Base-by-base conservation (phyloP, 2,329 filamentous ascomycete genomes). In the Rhinocladiella similis region DNA sequence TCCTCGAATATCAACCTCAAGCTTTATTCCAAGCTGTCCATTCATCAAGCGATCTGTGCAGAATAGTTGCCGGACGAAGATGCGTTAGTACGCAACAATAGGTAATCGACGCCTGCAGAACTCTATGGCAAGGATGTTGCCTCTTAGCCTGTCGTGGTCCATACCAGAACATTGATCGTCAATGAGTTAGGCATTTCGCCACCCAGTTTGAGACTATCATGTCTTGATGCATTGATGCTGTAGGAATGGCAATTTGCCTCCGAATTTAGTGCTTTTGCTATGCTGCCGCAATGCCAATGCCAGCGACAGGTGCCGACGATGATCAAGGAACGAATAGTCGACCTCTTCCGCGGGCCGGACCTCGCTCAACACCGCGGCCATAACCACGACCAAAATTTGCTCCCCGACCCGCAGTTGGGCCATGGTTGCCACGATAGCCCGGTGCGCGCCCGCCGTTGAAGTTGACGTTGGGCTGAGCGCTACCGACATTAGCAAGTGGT, bases 321-420 rank as follows among this genome's bases (percentile, higher is more conserved):
- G 42, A 46, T 56, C 50, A 66, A 41, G 64, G 64, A n/a, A 66
- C 63, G 57, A 65, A 67, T 41, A 67, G 50, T 47, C 62, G 62
- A 53, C 65, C 65, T 59, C 61, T 60, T 14, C 65, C 65, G 46
- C 65, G 64, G 18, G 58, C 38, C 46, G 60, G 52, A 42, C 61
- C 59, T 50, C 64, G 61, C 57, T 66, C 60, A 10, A 59, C 25
- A 19, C 64, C 59, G 53, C 59, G 54, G 25, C 52, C 48, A 27
- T 43, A 51, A 39, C 62, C 62, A 41, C 63, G 63, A 47, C 43
- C 16, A 22, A 50, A 22, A 25, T 48, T 56, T 9, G 51, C 46
- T 33, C 59, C 59, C 10, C 63, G 50, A 19, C 54, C 50, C 10
- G 57, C 60, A 20, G 56, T 52, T 14, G 48, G 55, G 20, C 53